A percentile compares a stretch with the other conserved stretches of the same genome.
Conservation (phyloP, 2,329 filamentous ascomycete species). For the Blastomyces parvus region DNA sequence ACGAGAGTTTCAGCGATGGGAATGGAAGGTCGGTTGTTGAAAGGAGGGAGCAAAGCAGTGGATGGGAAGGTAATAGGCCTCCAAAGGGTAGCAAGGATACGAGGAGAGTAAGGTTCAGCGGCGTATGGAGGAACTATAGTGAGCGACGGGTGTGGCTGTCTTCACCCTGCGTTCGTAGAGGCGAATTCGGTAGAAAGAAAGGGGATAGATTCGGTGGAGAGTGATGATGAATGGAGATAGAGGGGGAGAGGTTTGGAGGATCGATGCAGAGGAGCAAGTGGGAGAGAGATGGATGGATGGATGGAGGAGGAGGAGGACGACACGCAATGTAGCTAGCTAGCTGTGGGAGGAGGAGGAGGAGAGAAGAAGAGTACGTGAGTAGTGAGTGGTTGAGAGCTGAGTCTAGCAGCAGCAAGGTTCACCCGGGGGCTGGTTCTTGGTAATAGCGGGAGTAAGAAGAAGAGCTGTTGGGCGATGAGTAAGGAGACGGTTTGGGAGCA, state of each 20-base stretch:
- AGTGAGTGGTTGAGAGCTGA: neutral
- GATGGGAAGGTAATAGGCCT: neutral
- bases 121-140: neutral
- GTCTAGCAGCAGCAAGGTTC: neutral
- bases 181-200: neutral
- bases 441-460: too few relatives aligned
- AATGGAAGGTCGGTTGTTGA: neutral
- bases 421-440: too few relatives aligned
- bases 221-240: neutral
- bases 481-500: neutral
- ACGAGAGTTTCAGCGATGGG: neutral
- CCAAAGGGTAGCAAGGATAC: neutral
- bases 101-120: neutral
- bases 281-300: neutral
- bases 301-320: too few relatives aligned
- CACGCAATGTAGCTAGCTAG: too few relatives aligned
- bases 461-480: neutral
- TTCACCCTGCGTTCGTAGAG: neutral
- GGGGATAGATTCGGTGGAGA: neutral
- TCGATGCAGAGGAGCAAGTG: neutral
- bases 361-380: neutral
- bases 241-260: neutral
- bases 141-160: neutral
- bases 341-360: neutral
- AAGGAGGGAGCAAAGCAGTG: neutral